These are phyloP conservation scores for Cercis canadensis DNA, from an alignment of 306 rosid genomes.

Conservation along the genomic window DNA sequence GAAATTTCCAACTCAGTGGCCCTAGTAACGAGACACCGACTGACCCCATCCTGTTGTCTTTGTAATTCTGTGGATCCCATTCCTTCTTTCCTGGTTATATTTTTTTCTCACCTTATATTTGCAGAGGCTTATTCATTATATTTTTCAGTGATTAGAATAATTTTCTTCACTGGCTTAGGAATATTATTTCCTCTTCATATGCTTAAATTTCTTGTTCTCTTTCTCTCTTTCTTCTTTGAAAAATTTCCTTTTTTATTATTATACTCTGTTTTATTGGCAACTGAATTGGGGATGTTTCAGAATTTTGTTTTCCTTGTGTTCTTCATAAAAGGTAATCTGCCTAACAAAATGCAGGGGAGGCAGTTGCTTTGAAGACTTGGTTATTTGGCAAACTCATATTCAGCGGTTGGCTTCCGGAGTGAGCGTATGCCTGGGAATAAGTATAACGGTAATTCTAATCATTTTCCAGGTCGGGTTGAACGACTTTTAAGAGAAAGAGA, in stretches of 20 bases:
- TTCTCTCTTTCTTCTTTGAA: neutral
- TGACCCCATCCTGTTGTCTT: slow-evolving; percentile 36
- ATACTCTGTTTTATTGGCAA: slow-evolving; percentile 20
- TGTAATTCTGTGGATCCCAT: slow-evolving; percentile 34
- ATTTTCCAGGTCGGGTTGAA: slow-evolving; percentile 57
- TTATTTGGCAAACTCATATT: slow-evolving; percentile 44
- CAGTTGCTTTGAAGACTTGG: slow-evolving; percentile 36
- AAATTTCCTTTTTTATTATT: neutral
- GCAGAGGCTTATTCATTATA: neutral
- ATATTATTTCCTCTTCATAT: slow-evolving; percentile 9
- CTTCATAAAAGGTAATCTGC: slow-evolving; percentile 16
- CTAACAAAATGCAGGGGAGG: slow-evolving; percentile 59
- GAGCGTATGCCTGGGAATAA: slow-evolving; percentile 79
- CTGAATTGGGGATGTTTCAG: slow-evolving; percentile 28
- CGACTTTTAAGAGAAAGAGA: slow-evolving; percentile 74
- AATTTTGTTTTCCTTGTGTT: slow-evolving; percentile 31
- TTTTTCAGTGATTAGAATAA: slow-evolving; percentile 14
- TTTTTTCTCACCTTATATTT: neutral
- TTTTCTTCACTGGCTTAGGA: slow-evolving; percentile 11
- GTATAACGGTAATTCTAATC: slow-evolving; percentile 54
- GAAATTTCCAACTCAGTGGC: slow-evolving; percentile 30
- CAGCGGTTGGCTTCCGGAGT: slow-evolving; percentile 57
- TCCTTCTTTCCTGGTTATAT: slow-evolving; percentile 8
- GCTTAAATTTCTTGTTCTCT: slow-evolving; percentile 5
- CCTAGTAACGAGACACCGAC: slow-evolving; percentile 9